These are phyloP conservation scores for Citrus sp. DNA, from an alignment of 345 rosid species.

Conservation along the genomic window DNA sequence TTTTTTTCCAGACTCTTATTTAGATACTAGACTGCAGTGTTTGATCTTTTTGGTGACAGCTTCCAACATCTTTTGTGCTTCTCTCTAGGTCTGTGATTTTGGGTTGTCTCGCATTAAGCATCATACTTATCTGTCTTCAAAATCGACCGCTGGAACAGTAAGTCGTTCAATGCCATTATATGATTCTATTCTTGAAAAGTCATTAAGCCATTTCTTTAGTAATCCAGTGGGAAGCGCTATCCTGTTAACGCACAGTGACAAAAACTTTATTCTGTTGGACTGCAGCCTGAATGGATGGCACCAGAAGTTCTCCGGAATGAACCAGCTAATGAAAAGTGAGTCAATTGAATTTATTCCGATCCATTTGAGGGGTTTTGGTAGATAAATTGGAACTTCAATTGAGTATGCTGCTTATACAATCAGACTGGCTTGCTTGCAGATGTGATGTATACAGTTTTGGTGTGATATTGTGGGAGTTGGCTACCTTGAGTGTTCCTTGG, in stretches of 20 bases:
- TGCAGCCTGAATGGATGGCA: conserved; percentile 99
- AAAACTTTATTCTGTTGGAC: conserved; percentile 7
- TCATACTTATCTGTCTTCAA: conserved; percentile 88
- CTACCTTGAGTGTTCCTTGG: conserved; percentile 79
- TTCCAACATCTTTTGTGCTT: conserved; percentile 13
- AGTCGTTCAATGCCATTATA: background rate
- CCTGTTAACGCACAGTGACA: background rate
- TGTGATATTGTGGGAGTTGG: conserved; percentile 93
- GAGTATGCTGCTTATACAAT: conserved; percentile 10
- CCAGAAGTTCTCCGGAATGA: conserved; percentile 98
- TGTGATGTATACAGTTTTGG: conserved; percentile 99
- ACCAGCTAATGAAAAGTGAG: conserved; percentile 95
- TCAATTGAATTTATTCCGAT: conserved; percentile 9
- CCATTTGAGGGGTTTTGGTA: background rate
- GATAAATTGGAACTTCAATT: background rate
- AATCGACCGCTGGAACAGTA: conserved; percentile 98
- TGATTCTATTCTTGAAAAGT: background rate
- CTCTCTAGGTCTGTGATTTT: conserved; percentile 78
- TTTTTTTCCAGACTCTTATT: background rate
- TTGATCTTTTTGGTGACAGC: conserved; percentile 4
- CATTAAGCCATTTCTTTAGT: background rate
- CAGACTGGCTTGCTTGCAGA: conserved; percentile 43
- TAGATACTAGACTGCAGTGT: background rate
- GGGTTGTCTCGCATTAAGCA: conserved; percentile 94
- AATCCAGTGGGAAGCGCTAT: background rate